phyloP scores from a whole-genome alignment of 768 basidiomycete species.

The Rhodotorula toruloides region DNA sequence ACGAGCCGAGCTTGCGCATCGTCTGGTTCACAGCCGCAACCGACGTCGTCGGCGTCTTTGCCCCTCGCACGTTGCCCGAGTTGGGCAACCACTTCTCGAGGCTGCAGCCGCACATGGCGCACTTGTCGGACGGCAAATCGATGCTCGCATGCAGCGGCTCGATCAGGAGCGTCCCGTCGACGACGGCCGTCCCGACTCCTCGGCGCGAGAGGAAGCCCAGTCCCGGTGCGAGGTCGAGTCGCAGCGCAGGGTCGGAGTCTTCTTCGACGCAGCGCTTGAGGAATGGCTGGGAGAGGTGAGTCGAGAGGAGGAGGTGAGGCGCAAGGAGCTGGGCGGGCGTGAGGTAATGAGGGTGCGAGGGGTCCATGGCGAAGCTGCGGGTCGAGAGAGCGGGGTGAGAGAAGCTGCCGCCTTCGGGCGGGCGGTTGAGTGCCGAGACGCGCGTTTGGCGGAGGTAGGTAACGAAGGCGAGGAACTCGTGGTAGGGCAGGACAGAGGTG shows the following conservation, averaged over 20 bases:
- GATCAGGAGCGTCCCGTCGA: slow-evolving; percentile 76
- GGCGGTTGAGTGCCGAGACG: slow-evolving; percentile 27
- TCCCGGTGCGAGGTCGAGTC: slow-evolving; percentile 88
- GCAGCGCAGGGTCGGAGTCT: slow-evolving; percentile 77
- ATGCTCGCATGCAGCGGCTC: slow-evolving; percentile 56
- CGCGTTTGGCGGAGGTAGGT: slow-evolving; percentile 37
- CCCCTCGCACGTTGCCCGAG: background rate
- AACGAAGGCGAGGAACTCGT: slow-evolving; percentile 43
- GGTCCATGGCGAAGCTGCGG: slow-evolving; percentile 7
- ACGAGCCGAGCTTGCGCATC: slow-evolving; percentile 33
- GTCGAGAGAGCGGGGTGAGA: slow-evolving; percentile 6
- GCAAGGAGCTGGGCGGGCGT: slow-evolving; percentile 35
- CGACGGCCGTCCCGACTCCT: slow-evolving; percentile 74
- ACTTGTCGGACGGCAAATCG: slow-evolving; percentile 32
- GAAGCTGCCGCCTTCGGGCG: slow-evolving; percentile 11
- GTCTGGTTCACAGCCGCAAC: slow-evolving; percentile 18
- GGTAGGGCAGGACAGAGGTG: slow-evolving; percentile 41
- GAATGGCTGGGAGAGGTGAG: slow-evolving; percentile 41
- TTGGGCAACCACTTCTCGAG: slow-evolving; percentile 33
- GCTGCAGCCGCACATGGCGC: slow-evolving; percentile 40
- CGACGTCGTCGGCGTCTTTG: background rate
- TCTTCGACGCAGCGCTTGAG: slow-evolving; percentile 43
- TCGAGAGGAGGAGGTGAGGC: slow-evolving; percentile 39
- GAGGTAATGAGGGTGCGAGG: background rate
- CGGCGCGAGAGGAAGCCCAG: slow-evolving; percentile 90